phyloP scores from a whole-genome alignment of 1,284 basidiomycete genomes.

The Chalciporus sp. region DNA sequence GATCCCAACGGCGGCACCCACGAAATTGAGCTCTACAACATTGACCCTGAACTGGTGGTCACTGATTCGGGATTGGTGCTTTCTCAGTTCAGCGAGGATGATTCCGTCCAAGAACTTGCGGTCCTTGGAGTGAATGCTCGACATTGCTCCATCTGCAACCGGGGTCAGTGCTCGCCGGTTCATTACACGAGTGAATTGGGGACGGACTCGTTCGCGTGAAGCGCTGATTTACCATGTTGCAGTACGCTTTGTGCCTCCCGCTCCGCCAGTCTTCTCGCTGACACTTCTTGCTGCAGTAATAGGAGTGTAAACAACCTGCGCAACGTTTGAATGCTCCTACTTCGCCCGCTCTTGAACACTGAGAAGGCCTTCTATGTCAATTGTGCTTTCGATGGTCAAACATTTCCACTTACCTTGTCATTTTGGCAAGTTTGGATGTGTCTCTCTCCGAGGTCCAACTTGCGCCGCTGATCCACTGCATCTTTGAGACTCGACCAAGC shows the following conservation, averaged over 20 bases:
- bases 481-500: conserved; percentile 26
- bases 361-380: conserved; percentile 2
- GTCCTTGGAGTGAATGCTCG: conserved; percentile 23
- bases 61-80: conserved; percentile 18
- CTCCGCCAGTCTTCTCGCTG: conserved; percentile 29
- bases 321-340: conserved; percentile 25
- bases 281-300: conserved; percentile 29
- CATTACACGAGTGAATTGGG: not conserved
- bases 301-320: conserved; percentile 29
- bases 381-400: not conserved
- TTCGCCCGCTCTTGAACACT: conserved; percentile 27
- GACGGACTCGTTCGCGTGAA: conserved; percentile 21
- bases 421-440: conserved; percentile 35
- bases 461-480: conserved; percentile 22
- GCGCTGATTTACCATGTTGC: conserved; percentile 23
- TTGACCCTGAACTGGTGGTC: conserved; percentile 19
- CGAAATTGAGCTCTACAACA: conserved; percentile 31
- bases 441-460: conserved; percentile 17
- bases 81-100: conserved; percentile 31
- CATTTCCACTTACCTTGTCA: conserved; percentile 12
- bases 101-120: conserved; percentile 28
- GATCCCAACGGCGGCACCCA: conserved; percentile 8
- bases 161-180: not conserved
- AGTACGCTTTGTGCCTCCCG: conserved; percentile 33
- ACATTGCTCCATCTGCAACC: conserved; percentile 25